Base-by-base conservation (phyloP, 495 filamentous ascomycete species). In the Glutinoglossum americanum region DNA sequence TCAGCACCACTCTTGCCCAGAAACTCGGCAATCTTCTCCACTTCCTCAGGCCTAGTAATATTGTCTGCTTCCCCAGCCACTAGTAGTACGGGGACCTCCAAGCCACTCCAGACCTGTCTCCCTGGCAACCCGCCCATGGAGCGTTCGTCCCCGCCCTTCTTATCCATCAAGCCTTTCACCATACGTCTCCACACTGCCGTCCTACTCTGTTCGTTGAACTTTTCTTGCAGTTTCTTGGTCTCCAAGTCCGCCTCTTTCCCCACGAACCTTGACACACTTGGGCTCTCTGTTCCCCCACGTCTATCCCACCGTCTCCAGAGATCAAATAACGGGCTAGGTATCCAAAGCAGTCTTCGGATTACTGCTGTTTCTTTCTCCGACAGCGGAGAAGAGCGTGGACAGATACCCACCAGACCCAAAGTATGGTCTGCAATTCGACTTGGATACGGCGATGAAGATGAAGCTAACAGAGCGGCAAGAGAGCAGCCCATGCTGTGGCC, bases 401-500 rank as follows among this genome's bases (percentile, higher is more conserved):
- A 95, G 25, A 95, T 79, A 10, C 78, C 87, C 26, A 96, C 68
- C 3, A 95, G 62, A 0, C 89, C 90, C 21, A 83, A 67, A 26
- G 93, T 77, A 62, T 85, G 74, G 19, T 80, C 68, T 61, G 77
- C 74, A 30, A 87, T 61, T 9, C 69, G 62, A 15, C 66, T 57
- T 3, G 68, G 67, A 49, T 76, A 63, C 1, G 74, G 65, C 0
- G 74, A 76, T 39, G 73, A 72, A 13, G 76, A 77, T 21, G 82
- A 85, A 48, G 86, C 81, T 39, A 97, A 72, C 17, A 84, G 67
- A 39, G 82, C 82, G 13, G 84, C 81, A 13, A 94, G 69, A 1
- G 85, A 87, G 60, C 83, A 85, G 11, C 90, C 90, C 76, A 95
- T 80, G 62, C 86, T 92, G 66, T 97, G 90, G 7, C 82, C 87